Evolutionary conservation across 2,329 filamentous ascomycete species (phyloP), one percentile per base, ranked within the genome.

Genomic region (Lachnellula subtilissima): DNA sequence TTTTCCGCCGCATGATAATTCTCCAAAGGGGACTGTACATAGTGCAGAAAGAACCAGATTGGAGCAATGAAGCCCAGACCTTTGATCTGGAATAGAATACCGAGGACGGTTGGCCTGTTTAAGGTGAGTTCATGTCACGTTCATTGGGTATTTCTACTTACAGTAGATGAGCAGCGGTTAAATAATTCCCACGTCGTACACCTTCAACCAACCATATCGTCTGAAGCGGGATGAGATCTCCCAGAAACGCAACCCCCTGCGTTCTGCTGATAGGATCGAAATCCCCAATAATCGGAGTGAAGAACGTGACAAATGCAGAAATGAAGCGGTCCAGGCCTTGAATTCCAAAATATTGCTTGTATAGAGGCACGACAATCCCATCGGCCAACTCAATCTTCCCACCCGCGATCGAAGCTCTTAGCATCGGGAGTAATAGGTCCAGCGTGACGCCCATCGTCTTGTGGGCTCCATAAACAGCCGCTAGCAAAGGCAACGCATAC

Each of bases 11-110:
- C 64, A 2, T 66, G 60, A 54, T 69, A 73, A 6, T 66, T 69
- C 17, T 68, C 66, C n/a, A 71, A 57, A 6, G 69, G 66, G 22
- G 65, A 66, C 49, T 65, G 65, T 5, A 72, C 53, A 50, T 72
- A 74, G 53, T 73, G 69, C 37, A 73, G 58, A 58, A 71, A 73
- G 58, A 65, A 73, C 63, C 71, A 74, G 19, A 73, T 48, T 4
- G 72, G 71, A 1, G 66, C 67, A 1, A 71, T 52, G 32, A 69
- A 58, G 9, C 67, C 72, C 14, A 70, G 60, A 4, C 71, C 68
- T 19, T 64, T 59, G 14, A 65, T 46, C 49, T 72, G 68, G 40
- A 57, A 67, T 3, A 65, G 23, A n/a, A 67, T 36, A 1, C 61
- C 64, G 42, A 70, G 62, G 11, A 70, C n/a, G 4, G 59, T 55